A percentile compares a stretch with the other conserved stretches of the same genome.
phyloP scores from a whole-genome alignment of 441 rosid genomes.

The Gossypium lobatum region DNA sequence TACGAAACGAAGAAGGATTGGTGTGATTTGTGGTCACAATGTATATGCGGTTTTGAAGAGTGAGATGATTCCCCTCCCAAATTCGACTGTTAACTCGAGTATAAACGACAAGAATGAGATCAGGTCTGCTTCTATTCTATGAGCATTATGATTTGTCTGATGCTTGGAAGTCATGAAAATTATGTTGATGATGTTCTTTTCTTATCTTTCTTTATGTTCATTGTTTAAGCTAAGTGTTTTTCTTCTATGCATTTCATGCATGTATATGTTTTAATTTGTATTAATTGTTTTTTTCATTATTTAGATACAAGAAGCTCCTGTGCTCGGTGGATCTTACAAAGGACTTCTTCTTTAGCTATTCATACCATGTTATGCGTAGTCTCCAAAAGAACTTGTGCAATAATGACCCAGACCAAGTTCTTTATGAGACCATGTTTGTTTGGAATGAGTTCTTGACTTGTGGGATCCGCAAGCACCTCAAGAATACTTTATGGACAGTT shows the following conservation, averaged over 20 bases:
- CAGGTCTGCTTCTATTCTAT: slow-evolving; percentile 47
- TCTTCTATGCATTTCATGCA: not conserved
- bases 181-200: slow-evolving; percentile 4
- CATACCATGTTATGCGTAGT: slow-evolving; percentile 87
- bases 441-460: slow-evolving; percentile 97
- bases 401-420: slow-evolving; percentile 58
- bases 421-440: slow-evolving; percentile 96
- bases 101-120: slow-evolving; percentile 52
- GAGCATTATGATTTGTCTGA: slow-evolving; percentile 12
- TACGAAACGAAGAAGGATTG: slow-evolving; percentile 78
- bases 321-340: slow-evolving; percentile 87
- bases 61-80: slow-evolving; percentile 71
- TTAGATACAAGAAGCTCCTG: slow-evolving; percentile 97
- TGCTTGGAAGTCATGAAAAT: slow-evolving; percentile 3
- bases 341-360: slow-evolving; percentile 98
- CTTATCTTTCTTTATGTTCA: not conserved
- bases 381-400: slow-evolving; percentile 82
- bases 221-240: not conserved
- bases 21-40: slow-evolving; percentile 78
- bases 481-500: slow-evolving; percentile 89
- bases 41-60: slow-evolving; percentile 83
- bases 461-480: slow-evolving; percentile 78
- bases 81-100: slow-evolving; percentile 42
- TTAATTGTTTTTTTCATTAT: slow-evolving; percentile 15
- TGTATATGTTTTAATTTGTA: slow-evolving; percentile 1